These are phyloP conservation scores for Leptographium procerum DNA, from an alignment of 2,329 filamentous ascomycete species.

Conservation along the genomic window DNA sequence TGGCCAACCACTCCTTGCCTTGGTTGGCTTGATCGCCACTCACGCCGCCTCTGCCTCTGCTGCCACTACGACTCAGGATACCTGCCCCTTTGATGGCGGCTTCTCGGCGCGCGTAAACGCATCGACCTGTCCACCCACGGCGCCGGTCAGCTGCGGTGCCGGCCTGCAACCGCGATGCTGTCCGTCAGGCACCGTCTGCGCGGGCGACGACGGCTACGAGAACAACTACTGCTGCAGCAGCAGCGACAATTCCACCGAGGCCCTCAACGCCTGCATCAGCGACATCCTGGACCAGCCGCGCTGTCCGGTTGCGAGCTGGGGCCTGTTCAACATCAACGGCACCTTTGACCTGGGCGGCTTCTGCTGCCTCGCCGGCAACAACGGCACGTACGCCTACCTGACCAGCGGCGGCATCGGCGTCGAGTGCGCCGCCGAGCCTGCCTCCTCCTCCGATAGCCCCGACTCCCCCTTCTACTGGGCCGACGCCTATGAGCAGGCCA, in stretches of 20 bases:
- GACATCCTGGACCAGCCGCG: neutral
- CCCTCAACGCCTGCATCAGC: neutral
- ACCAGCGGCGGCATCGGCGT: neutral
- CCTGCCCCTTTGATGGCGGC: neutral
- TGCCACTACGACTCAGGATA: neutral
- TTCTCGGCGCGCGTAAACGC: neutral
- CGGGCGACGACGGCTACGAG: neutral
- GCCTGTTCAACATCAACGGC: neutral
- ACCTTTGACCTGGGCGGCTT: neutral
- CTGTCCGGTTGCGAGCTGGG: neutral
- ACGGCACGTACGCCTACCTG: neutral
- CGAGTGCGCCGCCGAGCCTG: neutral
- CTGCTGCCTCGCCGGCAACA: neutral
- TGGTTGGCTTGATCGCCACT: neutral
- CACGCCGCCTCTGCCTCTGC: neutral
- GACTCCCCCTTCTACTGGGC: neutral
- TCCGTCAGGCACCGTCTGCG: neutral
- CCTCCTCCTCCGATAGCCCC: neutral
- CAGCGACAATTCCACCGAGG: neutral
- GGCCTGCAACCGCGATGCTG: neutral
- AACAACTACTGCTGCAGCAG: neutral
- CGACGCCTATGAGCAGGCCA: neutral
- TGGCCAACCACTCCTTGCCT: neutral
- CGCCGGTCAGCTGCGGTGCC: neutral
- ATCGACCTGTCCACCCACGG: neutral